These are phyloP conservation scores for Penicillium psychrofluorescens DNA, from an alignment of 495 filamentous ascomycete genomes.

Conservation along the genomic window DNA sequence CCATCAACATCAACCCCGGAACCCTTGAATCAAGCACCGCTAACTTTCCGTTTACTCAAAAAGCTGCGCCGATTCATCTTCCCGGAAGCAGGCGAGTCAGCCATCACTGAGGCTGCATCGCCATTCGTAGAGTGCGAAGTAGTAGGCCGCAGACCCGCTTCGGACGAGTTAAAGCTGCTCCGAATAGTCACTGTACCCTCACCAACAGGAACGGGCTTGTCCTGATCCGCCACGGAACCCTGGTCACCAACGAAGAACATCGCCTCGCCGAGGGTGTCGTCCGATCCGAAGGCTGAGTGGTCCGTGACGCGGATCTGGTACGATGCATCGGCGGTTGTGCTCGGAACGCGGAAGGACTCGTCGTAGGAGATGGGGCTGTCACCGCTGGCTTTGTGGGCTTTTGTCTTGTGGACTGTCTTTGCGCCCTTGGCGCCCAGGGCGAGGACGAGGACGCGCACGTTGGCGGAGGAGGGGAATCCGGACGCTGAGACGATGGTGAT, in stretches of 20 bases:
- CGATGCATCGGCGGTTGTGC: constrained; percentile 72
- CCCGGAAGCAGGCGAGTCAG: constrained; percentile 47
- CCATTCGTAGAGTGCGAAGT: constrained; percentile 32
- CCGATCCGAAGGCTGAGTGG: constrained; percentile 73
- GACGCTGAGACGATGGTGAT: constrained; percentile 75
- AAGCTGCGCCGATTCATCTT: constrained; percentile 43
- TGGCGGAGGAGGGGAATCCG: constrained; percentile 70
- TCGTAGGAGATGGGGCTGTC: constrained; percentile 54
- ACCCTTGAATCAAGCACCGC: constrained; percentile 27
- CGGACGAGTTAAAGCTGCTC: constrained; percentile 49
- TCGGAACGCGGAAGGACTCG: constrained; percentile 66
- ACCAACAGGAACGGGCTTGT: constrained; percentile 68
- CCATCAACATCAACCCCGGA: constrained; percentile 7
- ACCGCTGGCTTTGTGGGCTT: constrained; percentile 56
- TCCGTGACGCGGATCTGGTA: constrained; percentile 81
- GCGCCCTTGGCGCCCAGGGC: constrained; percentile 55
- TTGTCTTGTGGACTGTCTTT: constrained; percentile 83
- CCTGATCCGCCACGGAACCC: constrained; percentile 50
- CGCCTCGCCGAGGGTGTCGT: constrained; percentile 72
- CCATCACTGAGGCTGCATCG: constrained; percentile 24
- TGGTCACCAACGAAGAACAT: constrained; percentile 88
- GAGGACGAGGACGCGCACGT: constrained; percentile 72
- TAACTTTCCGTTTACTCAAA: constrained; percentile 49
- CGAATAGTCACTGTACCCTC: constrained; percentile 58
- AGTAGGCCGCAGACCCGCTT: constrained; percentile 22